phyloP scores from a whole-genome alignment of 148 eudicot species.

The Selenicereus undatus region DNA sequence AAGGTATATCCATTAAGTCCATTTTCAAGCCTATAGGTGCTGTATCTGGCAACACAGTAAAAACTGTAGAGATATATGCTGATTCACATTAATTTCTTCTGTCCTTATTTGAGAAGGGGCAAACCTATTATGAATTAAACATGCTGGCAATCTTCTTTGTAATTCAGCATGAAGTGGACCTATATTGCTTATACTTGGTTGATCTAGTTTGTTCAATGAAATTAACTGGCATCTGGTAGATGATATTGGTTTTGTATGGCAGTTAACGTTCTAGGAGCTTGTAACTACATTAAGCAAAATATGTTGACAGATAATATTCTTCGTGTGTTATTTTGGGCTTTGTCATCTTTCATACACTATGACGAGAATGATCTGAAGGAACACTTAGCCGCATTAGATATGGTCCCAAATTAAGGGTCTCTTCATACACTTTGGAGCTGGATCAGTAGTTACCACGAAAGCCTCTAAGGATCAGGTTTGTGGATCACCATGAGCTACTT shows the following conservation, averaged over 20 bases:
- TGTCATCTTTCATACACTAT: not conserved
- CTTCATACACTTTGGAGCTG: not conserved
- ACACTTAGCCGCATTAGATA: not conserved
- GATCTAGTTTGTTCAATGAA: not conserved
- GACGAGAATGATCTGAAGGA: not conserved
- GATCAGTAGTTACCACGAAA: not conserved
- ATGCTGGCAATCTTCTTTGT: not conserved
- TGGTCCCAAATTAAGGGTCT: not conserved
- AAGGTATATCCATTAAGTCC: slow-evolving; percentile 42
- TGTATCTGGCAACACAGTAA: not conserved
- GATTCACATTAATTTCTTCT: not conserved
- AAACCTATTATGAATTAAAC: not conserved
- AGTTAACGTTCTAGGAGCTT: not conserved
- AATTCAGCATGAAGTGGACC: not conserved
- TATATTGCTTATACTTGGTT: not conserved
- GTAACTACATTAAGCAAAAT: not conserved
- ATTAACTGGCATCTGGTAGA: not conserved
- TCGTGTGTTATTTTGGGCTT: not conserved
- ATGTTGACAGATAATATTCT: not conserved
- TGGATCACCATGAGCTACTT: not conserved
- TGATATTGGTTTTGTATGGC: not conserved
- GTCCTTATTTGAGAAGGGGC: not conserved
- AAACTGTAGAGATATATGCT: not conserved
- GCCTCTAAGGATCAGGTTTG: not conserved
- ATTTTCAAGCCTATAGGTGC: not conserved